phyloP scores from a whole-genome alignment of 2,329 filamentous ascomycete species.

The Paramyrothecium roridum region DNA sequence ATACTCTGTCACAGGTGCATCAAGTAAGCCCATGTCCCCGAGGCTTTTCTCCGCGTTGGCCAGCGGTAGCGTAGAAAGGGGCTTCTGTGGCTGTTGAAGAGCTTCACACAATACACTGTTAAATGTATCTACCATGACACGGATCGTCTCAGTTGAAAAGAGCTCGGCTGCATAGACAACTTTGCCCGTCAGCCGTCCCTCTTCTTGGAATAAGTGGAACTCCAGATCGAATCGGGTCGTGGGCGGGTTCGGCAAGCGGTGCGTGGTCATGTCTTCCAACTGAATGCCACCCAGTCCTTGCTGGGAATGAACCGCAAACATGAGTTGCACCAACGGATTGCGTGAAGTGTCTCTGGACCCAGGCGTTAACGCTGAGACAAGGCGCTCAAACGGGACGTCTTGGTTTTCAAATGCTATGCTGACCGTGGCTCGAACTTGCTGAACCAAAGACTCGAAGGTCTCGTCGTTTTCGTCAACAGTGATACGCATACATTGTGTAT shows the following conservation, averaged over 20 bases:
- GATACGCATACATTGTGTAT: conserved; percentile 5
- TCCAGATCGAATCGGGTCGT: conserved; percentile 10
- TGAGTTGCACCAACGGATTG: conserved; percentile 12
- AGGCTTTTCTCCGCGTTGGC: not conserved
- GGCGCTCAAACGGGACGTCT: conserved; percentile 4
- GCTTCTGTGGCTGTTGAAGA: not conserved
- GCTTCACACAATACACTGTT: conserved; percentile 5
- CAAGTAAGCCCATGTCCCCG: conserved; percentile 1
- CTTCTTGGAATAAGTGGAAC: conserved; percentile 9
- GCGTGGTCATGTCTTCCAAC: conserved; percentile 10
- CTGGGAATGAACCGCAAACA: conserved; percentile 17
- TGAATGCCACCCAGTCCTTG: conserved; percentile 11
- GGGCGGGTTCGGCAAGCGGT: not conserved
- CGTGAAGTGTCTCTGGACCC: conserved; percentile 10
- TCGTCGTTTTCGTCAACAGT: conserved; percentile 2
- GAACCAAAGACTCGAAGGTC: conserved; percentile 2
- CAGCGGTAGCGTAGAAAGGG: not conserved
- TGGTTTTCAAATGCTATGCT: conserved; percentile 5
- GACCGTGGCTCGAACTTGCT: conserved; percentile 1
- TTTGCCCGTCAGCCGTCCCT: not conserved
- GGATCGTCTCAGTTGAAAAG: conserved; percentile 7
- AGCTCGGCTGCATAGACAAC: conserved; percentile 8
- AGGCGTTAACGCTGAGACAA: conserved; percentile 1
- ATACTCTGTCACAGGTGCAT: conserved; percentile 2
- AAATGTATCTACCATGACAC: conserved; percentile 4